Conservation (phyloP, 345 rosid species). For the Citrus maxima region DNA sequence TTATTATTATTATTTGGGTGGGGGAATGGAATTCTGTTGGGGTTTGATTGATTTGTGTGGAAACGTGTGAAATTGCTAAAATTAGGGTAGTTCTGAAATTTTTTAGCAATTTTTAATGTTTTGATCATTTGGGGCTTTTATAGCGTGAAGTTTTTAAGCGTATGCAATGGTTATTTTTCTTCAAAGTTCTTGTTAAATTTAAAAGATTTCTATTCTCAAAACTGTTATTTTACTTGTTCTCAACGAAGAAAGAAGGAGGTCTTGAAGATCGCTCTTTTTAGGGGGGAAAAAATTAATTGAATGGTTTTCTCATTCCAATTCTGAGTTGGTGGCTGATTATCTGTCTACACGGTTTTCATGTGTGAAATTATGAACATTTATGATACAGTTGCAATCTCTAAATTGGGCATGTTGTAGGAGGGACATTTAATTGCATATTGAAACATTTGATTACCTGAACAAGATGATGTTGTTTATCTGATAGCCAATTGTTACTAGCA, state of each 20-base stretch:
- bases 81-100: neutral
- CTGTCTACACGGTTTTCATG: neutral
- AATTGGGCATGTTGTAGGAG: neutral
- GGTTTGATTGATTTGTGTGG: neutral
- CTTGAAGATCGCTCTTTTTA: neutral
- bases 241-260: neutral
- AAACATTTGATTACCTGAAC: neutral
- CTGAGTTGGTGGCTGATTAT: neutral
- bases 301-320: neutral
- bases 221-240: neutral
- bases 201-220: neutral
- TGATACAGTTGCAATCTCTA: neutral
- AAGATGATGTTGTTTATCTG: neutral
- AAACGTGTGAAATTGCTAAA: neutral
- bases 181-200: neutral
- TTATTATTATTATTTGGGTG: neutral
- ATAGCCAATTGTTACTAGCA: neutral
- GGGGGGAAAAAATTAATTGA: neutral
- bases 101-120: neutral
- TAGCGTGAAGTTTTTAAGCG: neutral
- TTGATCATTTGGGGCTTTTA: neutral
- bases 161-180: neutral
- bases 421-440: neutral
- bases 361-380: neutral
- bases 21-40: no score